phyloP scores from a whole-genome alignment of 1,284 basidiomycete species.

The Ustilago trichophora region DNA sequence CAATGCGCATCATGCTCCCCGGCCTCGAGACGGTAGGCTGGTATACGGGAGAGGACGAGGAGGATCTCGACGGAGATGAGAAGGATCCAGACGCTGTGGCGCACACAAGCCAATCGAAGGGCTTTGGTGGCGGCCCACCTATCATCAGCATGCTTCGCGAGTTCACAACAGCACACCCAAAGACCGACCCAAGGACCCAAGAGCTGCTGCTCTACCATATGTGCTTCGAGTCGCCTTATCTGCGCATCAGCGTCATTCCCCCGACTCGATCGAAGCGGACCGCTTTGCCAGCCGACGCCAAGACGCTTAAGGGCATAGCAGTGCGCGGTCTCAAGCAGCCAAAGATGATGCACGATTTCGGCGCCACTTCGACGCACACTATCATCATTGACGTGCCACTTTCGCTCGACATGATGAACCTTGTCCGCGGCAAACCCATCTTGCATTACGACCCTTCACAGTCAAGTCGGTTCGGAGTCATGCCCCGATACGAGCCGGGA shows the following conservation, averaged over 20 bases:
- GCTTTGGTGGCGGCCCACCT: slow-evolving; percentile 38
- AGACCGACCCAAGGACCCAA: slow-evolving; percentile 69
- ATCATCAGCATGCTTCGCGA: slow-evolving; percentile 66
- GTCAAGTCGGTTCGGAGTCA: slow-evolving; percentile 68
- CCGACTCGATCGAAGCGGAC: background rate
- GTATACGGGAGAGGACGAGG: slow-evolving; percentile 62
- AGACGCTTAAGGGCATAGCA: slow-evolving; percentile 45
- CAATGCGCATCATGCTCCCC: slow-evolving; percentile 68
- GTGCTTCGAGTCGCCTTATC: slow-evolving; percentile 69
- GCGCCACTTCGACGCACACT: slow-evolving; percentile 67
- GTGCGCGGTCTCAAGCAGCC: slow-evolving; percentile 60
- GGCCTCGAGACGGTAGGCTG: slow-evolving; percentile 69
- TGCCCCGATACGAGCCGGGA: slow-evolving; percentile 67
- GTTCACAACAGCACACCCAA: slow-evolving; percentile 70
- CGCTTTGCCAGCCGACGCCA: background rate
- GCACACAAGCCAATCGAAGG: slow-evolving; percentile 8
- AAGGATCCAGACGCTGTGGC: background rate
- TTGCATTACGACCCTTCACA: slow-evolving; percentile 68
- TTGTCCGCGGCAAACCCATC: slow-evolving; percentile 68
- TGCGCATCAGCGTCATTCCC: slow-evolving; percentile 69
- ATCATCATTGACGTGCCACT: slow-evolving; percentile 70
- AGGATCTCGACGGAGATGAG: slow-evolving; percentile 3
- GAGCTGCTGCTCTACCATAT: slow-evolving; percentile 69
- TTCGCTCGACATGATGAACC: slow-evolving; percentile 69
- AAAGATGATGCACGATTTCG: slow-evolving; percentile 71